Evolutionary conservation across 2,329 filamentous ascomycete species (phyloP).

Genomic region (Pseudogymnoascus sp.): DNA sequence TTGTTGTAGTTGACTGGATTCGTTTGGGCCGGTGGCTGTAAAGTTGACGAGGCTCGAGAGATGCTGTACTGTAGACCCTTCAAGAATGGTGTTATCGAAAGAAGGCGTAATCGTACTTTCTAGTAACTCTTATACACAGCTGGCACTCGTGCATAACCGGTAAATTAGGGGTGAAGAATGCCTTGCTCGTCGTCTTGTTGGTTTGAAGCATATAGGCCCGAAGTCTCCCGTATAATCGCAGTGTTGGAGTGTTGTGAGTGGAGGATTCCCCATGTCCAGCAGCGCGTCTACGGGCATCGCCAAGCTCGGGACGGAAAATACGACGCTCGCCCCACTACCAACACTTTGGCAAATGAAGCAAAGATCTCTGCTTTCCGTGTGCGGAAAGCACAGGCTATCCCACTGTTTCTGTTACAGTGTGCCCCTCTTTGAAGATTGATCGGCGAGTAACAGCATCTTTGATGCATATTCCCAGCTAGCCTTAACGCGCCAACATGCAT

Average conservation of each 20-base stretch:
- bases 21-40: background rate
- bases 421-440: background rate
- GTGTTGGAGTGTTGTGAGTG: background rate
- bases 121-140: background rate
- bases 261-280: background rate
- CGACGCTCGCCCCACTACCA: background rate
- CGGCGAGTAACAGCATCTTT: background rate
- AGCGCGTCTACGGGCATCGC: background rate
- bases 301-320: background rate
- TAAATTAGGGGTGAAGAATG: background rate
- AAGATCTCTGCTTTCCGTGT: background rate
- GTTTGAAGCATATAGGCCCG: background rate
- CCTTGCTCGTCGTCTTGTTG: background rate
- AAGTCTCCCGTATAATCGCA: background rate
- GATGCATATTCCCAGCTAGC: background rate
- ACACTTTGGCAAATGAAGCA: background rate
- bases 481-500: background rate
- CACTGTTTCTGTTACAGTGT: background rate
- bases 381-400: background rate
- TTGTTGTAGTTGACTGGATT: background rate
- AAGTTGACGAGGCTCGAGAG: background rate
- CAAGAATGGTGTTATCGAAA: background rate
- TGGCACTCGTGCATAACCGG: background rate
- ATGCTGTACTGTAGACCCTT: background rate
- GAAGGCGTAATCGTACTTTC: background rate